Evolutionary conservation across 495 filamentous ascomycete genomes (phyloP), one percentile per base, ranked within the genome.

Genomic region (Staphylotrichum tortipilum): DNA sequence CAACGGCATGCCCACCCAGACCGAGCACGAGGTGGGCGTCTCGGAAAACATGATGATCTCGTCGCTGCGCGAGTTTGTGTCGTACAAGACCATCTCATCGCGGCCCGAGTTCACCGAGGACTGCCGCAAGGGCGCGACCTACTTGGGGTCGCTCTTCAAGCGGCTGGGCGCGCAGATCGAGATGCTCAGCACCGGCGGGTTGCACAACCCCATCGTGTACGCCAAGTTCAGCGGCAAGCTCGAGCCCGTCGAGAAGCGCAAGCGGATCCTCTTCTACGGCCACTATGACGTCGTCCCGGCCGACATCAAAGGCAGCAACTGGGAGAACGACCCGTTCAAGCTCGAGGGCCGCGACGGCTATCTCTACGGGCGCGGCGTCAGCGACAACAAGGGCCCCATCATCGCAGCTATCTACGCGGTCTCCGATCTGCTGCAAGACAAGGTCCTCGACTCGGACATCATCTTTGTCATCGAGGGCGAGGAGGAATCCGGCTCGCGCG

Each of bases 271-370:
- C 12, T 98, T 98, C 65, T 98, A 98, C 63, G 94, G 94, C 3
- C 92, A 98, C 57, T 98, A 98, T 67, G 92, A 98, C 52, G 88
- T 98, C n/a, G 89, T 98, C n/a, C 78, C 86, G 17, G 92, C 94
- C 0, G 87, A 94, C 47, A 81, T 83, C 28, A 82, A 84, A 46
- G 77, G 77, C 35, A 76, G 73, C 26, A 86, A 85, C 53, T 97
- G 92, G 92, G 80, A 79, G 44, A 78, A 80, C 7, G 85, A 95
- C 53, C 94, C 92, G 0, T 97, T 95, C 61, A 77, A 84, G 38
- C 73, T 97, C 47, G 80, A 79, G 19, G 91, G 91, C 1, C 78
- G 87, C 43, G 86, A 94, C 59, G 92, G 94, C 7, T 96, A 95
- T 61, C 72, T 96, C 3, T 97, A 98, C 57, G 92, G 94, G n/a